These are phyloP conservation scores for Tetrahymena elliotti DNA, from an alignment of 73 alveolate species.

Conservation along the genomic window DNA sequence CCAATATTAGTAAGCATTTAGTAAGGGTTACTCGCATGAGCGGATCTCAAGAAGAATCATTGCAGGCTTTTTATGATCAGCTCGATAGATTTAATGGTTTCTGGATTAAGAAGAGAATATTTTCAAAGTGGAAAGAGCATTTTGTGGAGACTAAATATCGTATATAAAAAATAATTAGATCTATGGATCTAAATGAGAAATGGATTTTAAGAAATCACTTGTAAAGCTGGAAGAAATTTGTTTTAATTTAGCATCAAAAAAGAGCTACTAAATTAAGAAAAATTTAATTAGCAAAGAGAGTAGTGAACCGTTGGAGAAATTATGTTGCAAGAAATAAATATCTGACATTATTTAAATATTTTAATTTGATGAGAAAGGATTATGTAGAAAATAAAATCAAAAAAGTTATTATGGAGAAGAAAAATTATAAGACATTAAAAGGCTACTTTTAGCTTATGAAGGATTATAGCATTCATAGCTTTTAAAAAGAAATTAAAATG, in stretches of 20 bases:
- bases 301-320: not conserved
- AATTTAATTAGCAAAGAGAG: not conserved
- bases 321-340: not conserved
- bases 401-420: not conserved
- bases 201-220: not conserved
- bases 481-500: not conserved
- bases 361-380: not conserved
- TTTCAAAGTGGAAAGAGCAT: not conserved
- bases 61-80: not conserved
- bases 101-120: not conserved
- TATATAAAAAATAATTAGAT: not conserved
- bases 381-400: not conserved
- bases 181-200: not conserved
- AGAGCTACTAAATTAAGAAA: not conserved
- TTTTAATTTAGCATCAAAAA: not conserved
- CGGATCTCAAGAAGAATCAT: not conserved
- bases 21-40: not conserved
- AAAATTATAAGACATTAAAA: not conserved
- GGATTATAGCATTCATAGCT: not conserved
- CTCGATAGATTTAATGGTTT: not conserved
- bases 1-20: not conserved
- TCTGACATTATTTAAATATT: not conserved
- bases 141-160: not conserved
- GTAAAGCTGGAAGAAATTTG: not conserved
- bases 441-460: not conserved